phyloP scores from a whole-genome alignment of 805 yeast species.

The Ogataea pini region DNA sequence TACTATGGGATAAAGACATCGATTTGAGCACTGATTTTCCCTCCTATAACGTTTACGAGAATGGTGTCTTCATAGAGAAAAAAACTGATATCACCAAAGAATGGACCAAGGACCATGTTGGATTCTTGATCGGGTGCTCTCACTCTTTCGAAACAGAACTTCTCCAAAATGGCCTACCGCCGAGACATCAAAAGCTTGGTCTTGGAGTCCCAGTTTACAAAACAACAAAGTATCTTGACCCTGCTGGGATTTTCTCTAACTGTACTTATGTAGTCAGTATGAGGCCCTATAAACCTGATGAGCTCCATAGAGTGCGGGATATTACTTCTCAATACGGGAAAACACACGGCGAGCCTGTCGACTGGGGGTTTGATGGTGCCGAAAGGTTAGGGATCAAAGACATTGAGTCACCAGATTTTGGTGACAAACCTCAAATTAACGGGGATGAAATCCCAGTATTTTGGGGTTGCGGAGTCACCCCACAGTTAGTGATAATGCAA shows the following conservation, averaged over 20 bases:
- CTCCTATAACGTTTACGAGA: constrained; percentile 35
- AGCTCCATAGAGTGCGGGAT: constrained; percentile 33
- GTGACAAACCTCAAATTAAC: constrained; percentile 34
- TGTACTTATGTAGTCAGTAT: constrained; percentile 43
- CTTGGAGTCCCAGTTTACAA: constrained; percentile 32
- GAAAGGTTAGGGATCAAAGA: constrained; percentile 38
- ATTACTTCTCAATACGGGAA: constrained; percentile 34
- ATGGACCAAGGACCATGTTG: constrained; percentile 40
- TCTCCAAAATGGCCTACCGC: constrained; percentile 31
- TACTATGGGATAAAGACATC: constrained; percentile 22
- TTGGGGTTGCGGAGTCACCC: constrained; percentile 49
- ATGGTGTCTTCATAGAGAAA: constrained; percentile 32
- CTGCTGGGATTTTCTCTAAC: constrained; percentile 36
- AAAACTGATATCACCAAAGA: constrained; percentile 30
- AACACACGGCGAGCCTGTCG: constrained; percentile 45
- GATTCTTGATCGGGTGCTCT: constrained; percentile 45
- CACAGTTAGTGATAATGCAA: constrained; percentile 37
- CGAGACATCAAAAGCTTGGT: constrained; percentile 27
- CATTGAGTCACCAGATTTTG: constrained; percentile 38
- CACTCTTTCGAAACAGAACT: constrained; percentile 42
- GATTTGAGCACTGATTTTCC: constrained; percentile 40
- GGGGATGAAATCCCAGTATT: constrained; percentile 43
- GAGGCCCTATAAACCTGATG: constrained; percentile 39
- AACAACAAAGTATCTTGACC: constrained; percentile 28
- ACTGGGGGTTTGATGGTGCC: constrained; percentile 43